Conservation (phyloP, 2,329 filamentous ascomycete species). For the Hypoxylon sp. region DNA sequence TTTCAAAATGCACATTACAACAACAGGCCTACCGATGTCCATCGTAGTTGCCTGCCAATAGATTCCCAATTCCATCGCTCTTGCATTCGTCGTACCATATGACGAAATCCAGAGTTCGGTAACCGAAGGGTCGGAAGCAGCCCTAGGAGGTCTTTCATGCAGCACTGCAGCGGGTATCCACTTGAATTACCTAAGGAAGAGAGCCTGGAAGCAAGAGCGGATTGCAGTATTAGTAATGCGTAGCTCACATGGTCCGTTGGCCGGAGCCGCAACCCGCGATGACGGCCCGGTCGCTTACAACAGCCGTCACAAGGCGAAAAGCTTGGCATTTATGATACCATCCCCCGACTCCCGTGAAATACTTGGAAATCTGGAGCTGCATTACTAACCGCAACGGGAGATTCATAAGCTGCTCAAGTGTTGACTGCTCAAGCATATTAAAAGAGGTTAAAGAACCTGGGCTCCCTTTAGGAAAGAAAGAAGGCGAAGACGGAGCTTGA, state of each 20-base stretch:
- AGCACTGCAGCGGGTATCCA: constrained; percentile 10
- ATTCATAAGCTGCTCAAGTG: background rate
- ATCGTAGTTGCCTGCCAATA: constrained; percentile 20
- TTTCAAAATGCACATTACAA: background rate
- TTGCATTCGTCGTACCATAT: constrained; percentile 23
- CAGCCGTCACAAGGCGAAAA: constrained; percentile 38
- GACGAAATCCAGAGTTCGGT: constrained; percentile 26
- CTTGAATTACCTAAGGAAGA: background rate
- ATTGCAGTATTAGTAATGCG: constrained; percentile 19
- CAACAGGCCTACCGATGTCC: constrained; percentile 2
- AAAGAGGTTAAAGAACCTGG: background rate
- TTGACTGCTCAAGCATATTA: background rate
- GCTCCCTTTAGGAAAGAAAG: background rate
- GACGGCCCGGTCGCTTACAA: constrained; percentile 27
- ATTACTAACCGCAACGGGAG: background rate
- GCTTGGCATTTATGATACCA: constrained; percentile 45
- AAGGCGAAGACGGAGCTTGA: background rate
- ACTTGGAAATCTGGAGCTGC: background rate
- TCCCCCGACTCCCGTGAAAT: constrained; percentile 27
- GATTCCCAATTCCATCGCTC: background rate
- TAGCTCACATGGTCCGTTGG: constrained; percentile 24
- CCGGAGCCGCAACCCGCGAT: constrained; percentile 37
- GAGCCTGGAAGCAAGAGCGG: background rate
- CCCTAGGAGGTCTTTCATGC: constrained; percentile 4
- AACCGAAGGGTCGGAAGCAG: constrained; percentile 11